Percentiles rank a stretch among this genome's conserved stretches.
phyloP scores from a whole-genome alignment of 495 filamentous ascomycete species.

The Trichoderma orchidacearum region DNA sequence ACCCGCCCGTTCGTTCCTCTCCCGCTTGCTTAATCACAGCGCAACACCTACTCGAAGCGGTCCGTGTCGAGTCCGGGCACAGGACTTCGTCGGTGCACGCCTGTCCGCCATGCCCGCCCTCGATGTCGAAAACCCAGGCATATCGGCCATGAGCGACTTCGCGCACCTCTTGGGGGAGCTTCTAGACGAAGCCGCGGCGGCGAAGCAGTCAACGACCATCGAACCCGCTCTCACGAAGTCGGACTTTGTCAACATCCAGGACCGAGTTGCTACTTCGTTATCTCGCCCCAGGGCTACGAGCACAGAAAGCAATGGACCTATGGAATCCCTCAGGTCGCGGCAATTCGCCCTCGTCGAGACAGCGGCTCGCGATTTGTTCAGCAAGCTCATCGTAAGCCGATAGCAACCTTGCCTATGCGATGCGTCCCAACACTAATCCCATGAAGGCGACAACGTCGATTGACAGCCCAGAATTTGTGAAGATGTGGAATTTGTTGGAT shows the following conservation, averaged over 20 bases:
- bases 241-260: constrained; percentile 37
- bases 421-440: constrained; percentile 15
- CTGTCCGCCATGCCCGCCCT: constrained; percentile 26
- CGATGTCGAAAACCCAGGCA: constrained; percentile 26
- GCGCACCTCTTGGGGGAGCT: constrained; percentile 43
- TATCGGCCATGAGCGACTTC: constrained; percentile 43
- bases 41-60: too few species aligned
- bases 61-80: neutral
- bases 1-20: neutral
- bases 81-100: too few species aligned
- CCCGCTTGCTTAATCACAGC: neutral
- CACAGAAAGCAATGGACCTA: neutral
- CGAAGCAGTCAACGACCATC: constrained; percentile 53
- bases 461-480: constrained; percentile 57
- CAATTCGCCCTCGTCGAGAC: constrained; percentile 61
- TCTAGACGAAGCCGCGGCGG: constrained; percentile 44
- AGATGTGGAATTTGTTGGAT: constrained; percentile 89
- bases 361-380: constrained; percentile 65
- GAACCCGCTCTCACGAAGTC: constrained; percentile 64
- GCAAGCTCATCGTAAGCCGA: constrained; percentile 50
- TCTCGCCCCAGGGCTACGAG: neutral
- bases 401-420: constrained; percentile 2
- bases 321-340: constrained; percentile 22
- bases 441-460: constrained; percentile 54
- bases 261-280: constrained; percentile 12